Evolutionary conservation across 352 stramenopile genomes (phyloP), one percentile per base, ranked within the genome.

Genomic region (Globisporangium echinulatum): DNA sequence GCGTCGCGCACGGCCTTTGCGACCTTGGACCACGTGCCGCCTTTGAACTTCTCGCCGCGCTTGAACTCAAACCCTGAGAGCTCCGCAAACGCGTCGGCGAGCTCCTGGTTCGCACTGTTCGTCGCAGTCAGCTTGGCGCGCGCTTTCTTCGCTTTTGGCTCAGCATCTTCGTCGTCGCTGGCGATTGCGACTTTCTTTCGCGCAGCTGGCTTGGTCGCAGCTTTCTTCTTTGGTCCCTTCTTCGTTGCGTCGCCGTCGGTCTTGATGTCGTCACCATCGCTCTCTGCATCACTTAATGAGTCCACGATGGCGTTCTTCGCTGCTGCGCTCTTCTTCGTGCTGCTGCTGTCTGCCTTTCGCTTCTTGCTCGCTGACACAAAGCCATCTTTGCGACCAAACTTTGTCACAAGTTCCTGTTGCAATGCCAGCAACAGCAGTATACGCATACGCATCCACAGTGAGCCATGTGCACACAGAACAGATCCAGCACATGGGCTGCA

Each of bases 41-140:
- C 86, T 63, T 92, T 93, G 69, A 96, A 94, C 54, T 74, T 80
- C 51, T 96, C 86, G 3, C 84, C 84, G 36, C 83, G 80, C 76
- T 96, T 94, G 66, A 94, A 96, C 52, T 96, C 82, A 53, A 93
- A 93, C 19, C 79, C 79, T n/a, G 84, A 86, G 38, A 96, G 77
- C 62, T 96, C 86, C 1, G 69, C 61, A 57, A 96, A 96, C 10
- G 77, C 79, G 40, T 91, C 80, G 0, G 84, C 84, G 14, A 96
- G 70, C 46, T 60, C 53, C 46, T 91, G 82, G 66, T 96, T 96
- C 54, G 69, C 77, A 25, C 85, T 76, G 48, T 72, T 79, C 19
- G 59, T 65, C 38, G 82, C 82, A 6, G 70, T 65, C 0, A 75
- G 64, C 47, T 84, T 85, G 37, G 67, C 40, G 9, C 70, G 70